A percentile compares a stretch with the other conserved stretches of the same genome.
phyloP scores from a whole-genome alignment of 345 rosid genomes.

The Euclidium syriacum region DNA sequence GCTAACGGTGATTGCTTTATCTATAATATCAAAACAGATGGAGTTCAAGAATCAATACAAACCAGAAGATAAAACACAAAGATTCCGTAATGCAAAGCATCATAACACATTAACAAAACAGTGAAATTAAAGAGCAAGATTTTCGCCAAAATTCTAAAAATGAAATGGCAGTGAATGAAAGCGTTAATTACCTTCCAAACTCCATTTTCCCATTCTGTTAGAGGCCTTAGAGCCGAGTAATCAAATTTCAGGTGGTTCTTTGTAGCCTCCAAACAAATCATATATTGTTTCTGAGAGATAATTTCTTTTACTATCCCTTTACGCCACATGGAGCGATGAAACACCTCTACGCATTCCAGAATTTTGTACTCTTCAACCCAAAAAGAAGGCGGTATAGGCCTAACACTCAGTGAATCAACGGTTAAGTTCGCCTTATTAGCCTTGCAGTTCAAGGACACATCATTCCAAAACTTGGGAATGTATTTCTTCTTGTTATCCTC shows the following conservation, averaged over 20 bases:
- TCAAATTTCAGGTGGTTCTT: too few relatives aligned
- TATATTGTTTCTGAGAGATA: too few relatives aligned
- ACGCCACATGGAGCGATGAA: conserved; percentile 42
- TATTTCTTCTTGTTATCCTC: neutral
- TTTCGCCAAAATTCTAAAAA: too few relatives aligned
- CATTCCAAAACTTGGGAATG: conserved; percentile 28
- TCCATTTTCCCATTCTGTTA: too few relatives aligned
- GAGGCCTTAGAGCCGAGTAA: too few relatives aligned
- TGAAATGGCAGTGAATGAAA: too few relatives aligned
- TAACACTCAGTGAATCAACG: conserved; percentile 35
- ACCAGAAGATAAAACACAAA: too few relatives aligned
- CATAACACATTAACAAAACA: too few relatives aligned
- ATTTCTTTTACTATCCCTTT: conserved; percentile 44
- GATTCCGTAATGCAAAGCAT: too few relatives aligned
- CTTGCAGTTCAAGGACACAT: conserved; percentile 10
- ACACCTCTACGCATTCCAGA: conserved; percentile 44
- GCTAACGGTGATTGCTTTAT: conserved; percentile 25
- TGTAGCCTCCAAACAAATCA: too few relatives aligned
- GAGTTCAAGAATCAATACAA: neutral
- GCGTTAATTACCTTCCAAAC: too few relatives aligned
- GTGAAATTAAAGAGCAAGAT: too few relatives aligned
- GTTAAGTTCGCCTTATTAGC: conserved; percentile 15
- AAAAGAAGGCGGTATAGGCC: conserved; percentile 42
- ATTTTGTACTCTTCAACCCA: conserved; percentile 36
- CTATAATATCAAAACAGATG: conserved; percentile 11